phyloP scores from a whole-genome alignment of 164 flowering plant genomes.

The Chimonanthus praecox region DNA sequence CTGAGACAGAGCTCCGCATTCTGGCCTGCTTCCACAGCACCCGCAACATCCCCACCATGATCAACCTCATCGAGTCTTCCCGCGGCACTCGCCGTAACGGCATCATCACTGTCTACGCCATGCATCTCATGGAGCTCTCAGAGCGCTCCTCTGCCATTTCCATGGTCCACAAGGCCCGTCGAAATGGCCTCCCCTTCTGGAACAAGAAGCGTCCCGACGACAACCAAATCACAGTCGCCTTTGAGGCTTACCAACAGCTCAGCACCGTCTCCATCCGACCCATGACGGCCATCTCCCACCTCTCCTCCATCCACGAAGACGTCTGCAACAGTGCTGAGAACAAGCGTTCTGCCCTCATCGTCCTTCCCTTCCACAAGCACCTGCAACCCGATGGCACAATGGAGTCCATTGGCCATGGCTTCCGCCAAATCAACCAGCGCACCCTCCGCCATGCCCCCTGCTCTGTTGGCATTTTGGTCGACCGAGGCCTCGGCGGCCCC shows the following conservation, averaged over 20 bases:
- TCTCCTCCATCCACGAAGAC: conserved; percentile 41
- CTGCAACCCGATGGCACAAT: conserved; percentile 37
- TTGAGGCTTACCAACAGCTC: conserved; percentile 40
- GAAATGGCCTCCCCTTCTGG: conserved; percentile 53
- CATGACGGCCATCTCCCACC: conserved; percentile 47
- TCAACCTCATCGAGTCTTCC: conserved; percentile 43
- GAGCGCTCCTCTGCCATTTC: conserved; percentile 48
- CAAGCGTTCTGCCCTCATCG: conserved; percentile 36
- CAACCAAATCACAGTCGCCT: conserved; percentile 36
- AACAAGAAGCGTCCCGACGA: conserved; percentile 20
- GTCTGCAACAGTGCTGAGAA: conserved; percentile 39
- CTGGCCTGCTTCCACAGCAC: conserved; percentile 40
- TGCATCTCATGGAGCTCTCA: conserved; percentile 55
- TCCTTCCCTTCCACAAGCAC: conserved; percentile 51
- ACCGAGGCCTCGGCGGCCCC: conserved; percentile 48
- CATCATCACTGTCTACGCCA: conserved; percentile 39
- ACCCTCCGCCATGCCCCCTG: conserved; percentile 38
- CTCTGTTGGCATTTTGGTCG: conserved; percentile 44
- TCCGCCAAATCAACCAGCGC: conserved; percentile 31
- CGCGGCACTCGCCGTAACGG: conserved; percentile 31
- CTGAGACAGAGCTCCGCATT: conserved; percentile 32
- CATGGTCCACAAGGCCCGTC: conserved; percentile 47
- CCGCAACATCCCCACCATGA: conserved; percentile 38
- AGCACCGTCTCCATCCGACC: conserved; percentile 39
- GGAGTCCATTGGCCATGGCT: conserved; percentile 28